These are phyloP conservation scores for Penicillium robsamsonii DNA, from an alignment of 495 filamentous ascomycete species.

Conservation along the genomic window DNA sequence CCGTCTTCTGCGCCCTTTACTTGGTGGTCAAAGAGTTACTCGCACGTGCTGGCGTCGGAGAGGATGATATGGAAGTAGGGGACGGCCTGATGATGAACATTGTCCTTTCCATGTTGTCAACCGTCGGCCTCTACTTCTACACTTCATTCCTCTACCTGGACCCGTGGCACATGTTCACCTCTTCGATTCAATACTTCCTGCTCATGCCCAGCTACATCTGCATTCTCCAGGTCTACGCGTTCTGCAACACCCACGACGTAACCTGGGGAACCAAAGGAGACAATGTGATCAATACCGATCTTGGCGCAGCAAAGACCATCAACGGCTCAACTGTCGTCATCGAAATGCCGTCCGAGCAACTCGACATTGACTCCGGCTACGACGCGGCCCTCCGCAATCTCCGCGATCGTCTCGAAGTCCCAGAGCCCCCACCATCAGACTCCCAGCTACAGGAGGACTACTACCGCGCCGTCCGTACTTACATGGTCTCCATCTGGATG, in stretches of 20 bases:
- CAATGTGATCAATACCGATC: slow-evolving; percentile 87
- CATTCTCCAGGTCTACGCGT: slow-evolving; percentile 96
- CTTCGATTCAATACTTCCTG: slow-evolving; percentile 87
- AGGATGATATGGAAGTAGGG: slow-evolving; percentile 55
- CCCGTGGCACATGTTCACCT: slow-evolving; percentile 99
- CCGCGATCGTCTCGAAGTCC: slow-evolving; percentile 85
- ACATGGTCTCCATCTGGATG: slow-evolving; percentile 99
- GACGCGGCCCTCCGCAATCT: slow-evolving; percentile 97
- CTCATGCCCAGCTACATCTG: slow-evolving; percentile 93
- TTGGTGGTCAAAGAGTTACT: slow-evolving; percentile 79
- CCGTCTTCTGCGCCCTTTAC: slow-evolving; percentile 80
- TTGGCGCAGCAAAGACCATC: slow-evolving; percentile 74
- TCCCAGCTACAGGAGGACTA: slow-evolving; percentile 94
- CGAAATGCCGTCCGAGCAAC: slow-evolving; percentile 96
- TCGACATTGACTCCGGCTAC: slow-evolving; percentile 97
- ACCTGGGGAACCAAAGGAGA: slow-evolving; percentile 99
- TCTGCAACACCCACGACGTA: slow-evolving; percentile 99
- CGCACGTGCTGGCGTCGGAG: slow-evolving; percentile 41
- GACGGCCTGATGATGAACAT: slow-evolving; percentile 93
- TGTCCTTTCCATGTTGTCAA: slow-evolving; percentile 83
- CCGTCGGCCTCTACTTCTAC: slow-evolving; percentile 91
- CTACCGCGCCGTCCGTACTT: slow-evolving; percentile 94
- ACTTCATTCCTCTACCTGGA: slow-evolving; percentile 95
- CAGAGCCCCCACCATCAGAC: slow-evolving; percentile 58
- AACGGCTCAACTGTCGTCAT: slow-evolving; percentile 68